A percentile compares a stretch with the other conserved stretches of the same genome.
Evolutionary conservation across 805 yeast genomes (phyloP).

Genomic region (Metschnikowia picachoensis): DNA sequence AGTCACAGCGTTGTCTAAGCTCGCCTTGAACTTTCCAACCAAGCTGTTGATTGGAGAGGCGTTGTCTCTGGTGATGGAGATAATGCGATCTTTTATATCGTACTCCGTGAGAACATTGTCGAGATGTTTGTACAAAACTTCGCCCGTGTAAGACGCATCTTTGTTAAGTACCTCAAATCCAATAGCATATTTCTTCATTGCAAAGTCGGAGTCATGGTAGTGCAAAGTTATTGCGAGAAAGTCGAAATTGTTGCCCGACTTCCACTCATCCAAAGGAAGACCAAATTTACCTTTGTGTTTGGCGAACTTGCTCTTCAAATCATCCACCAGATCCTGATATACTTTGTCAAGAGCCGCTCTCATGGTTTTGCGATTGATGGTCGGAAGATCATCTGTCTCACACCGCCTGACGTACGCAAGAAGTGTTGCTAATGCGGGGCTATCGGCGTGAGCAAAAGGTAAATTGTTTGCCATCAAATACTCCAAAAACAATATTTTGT

Average conservation of each 20-base stretch:
- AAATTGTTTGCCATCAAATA: slow-evolving; percentile 1
- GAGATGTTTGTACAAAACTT: slow-evolving; percentile 2
- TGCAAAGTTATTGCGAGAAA: slow-evolving; percentile 4
- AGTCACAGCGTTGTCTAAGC: background rate
- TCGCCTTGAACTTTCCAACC: background rate
- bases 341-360: slow-evolving; percentile 1
- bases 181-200: too few relatives aligned
- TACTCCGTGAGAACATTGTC: background rate
- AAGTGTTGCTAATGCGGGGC: slow-evolving; percentile 1
- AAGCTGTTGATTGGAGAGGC: background rate
- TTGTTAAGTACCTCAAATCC: too few relatives aligned
- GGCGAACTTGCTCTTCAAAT: slow-evolving; percentile 1
- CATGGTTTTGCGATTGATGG: background rate
- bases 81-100: background rate
- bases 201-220: slow-evolving; percentile 1
- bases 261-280: slow-evolving; percentile 2
- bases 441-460: slow-evolving; percentile 3
- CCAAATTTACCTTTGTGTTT: slow-evolving; percentile 1
- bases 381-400: background rate
- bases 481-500: background rate
- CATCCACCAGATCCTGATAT: slow-evolving; percentile 1
- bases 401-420: too few relatives aligned
- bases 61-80: background rate
- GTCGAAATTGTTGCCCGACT: slow-evolving; percentile 3
- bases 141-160: slow-evolving; percentile 1